Percentiles rank a stretch among this genome's conserved stretches.
Conservation (phyloP, 805 yeast genomes). For the Candida vartiovaarae region DNA sequence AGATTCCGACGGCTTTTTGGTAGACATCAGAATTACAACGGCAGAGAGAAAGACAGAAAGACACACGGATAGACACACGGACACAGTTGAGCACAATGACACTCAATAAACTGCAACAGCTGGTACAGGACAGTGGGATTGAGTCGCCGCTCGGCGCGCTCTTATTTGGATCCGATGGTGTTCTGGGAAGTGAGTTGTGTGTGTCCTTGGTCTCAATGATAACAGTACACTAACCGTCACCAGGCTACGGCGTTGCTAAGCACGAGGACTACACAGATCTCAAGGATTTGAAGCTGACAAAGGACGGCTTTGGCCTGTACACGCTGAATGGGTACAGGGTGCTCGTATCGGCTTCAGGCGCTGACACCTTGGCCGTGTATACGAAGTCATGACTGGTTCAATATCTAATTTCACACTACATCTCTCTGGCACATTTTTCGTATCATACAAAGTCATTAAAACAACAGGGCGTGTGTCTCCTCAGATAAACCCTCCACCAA, state of each 20-base stretch:
- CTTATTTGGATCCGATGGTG: conserved; percentile 11
- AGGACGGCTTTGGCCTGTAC: conserved; percentile 14
- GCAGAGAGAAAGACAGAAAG: neutral
- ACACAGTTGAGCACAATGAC: neutral
- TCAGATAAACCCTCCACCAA: neutral
- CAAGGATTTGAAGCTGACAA: conserved; percentile 10
- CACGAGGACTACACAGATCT: conserved; percentile 7
- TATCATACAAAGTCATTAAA: neutral
- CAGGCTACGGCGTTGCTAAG: conserved; percentile 11
- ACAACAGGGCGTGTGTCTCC: too few relatives aligned
- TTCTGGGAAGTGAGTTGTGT: conserved; percentile 10
- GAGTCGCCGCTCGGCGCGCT: conserved; percentile 11
- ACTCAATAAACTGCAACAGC: conserved; percentile 1
- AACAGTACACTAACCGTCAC: neutral
- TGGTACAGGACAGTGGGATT: conserved; percentile 10
- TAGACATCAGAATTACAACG: neutral
- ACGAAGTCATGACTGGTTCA: neutral
- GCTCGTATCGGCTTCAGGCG: conserved; percentile 6
- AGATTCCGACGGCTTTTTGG: too few relatives aligned
- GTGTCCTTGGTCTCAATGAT: neutral
- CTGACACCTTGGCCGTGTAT: conserved; percentile 12
- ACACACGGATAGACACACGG: neutral
- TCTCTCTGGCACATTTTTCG: too few relatives aligned
- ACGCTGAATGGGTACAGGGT: conserved; percentile 8
- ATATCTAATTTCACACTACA: neutral